These are phyloP conservation scores for Tolypocladium amazonense DNA, from an alignment of 2,329 filamentous ascomycete genomes.

Conservation along the genomic window DNA sequence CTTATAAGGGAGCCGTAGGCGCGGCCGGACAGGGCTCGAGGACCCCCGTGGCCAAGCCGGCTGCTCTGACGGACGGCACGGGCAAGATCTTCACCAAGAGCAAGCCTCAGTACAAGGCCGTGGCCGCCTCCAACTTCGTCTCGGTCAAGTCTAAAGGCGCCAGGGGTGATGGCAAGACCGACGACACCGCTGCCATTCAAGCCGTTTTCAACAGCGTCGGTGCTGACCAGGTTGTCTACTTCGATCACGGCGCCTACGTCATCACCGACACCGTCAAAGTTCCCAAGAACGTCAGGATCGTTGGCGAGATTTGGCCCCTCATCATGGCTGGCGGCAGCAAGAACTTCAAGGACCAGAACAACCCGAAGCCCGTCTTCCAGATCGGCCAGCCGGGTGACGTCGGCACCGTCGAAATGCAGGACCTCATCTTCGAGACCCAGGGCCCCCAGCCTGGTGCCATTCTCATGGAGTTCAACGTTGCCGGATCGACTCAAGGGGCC, in stretches of 20 bases:
- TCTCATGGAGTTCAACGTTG: slow-evolving; percentile 85
- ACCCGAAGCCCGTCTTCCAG: slow-evolving; percentile 77
- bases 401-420: slow-evolving; percentile 77
- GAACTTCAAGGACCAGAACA: slow-evolving; percentile 61
- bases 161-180: slow-evolving; percentile 75
- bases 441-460: slow-evolving; percentile 81
- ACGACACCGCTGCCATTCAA: slow-evolving; percentile 82
- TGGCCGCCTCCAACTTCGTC: slow-evolving; percentile 60
- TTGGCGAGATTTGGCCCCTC: slow-evolving; percentile 83
- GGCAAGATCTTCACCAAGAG: slow-evolving; percentile 71
- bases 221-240: slow-evolving; percentile 57
- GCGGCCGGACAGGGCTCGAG: slow-evolving; percentile 50
- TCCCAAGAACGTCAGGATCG: slow-evolving; percentile 74
- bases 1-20: slow-evolving; percentile 44
- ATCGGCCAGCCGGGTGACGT: slow-evolving; percentile 67
- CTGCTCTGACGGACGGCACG: slow-evolving; percentile 47
- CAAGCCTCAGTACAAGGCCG: slow-evolving; percentile 77
- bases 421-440: slow-evolving; percentile 75
- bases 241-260: slow-evolving; percentile 66
- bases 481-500: slow-evolving; percentile 53
- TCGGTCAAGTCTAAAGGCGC: slow-evolving; percentile 76
- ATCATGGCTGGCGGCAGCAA: slow-evolving; percentile 69
- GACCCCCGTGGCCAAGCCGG: slow-evolving; percentile 49
- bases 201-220: slow-evolving; percentile 59
- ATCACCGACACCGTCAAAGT: slow-evolving; percentile 60